Conservation (phyloP, 371 early-diverging fungal genomes). For the Mortierella sp. region DNA sequence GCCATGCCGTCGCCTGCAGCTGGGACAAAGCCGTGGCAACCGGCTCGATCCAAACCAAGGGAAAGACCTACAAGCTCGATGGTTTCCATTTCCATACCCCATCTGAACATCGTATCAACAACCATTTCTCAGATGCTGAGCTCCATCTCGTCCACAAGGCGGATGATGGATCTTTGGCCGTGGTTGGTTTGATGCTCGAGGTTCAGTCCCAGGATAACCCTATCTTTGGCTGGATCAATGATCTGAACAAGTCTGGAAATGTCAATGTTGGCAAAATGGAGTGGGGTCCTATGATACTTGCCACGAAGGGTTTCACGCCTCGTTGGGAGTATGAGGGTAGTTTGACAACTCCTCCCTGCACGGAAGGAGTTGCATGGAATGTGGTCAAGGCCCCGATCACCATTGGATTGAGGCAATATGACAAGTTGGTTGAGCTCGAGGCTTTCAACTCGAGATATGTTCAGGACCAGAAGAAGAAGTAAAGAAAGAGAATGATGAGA, state of each 20-base stretch:
- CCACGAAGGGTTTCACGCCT: slow-evolving; percentile 17
- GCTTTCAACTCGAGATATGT: slow-evolving; percentile 54
- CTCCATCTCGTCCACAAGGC: slow-evolving; percentile 57
- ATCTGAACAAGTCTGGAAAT: slow-evolving; percentile 23
- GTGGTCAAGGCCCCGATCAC: slow-evolving; percentile 43
- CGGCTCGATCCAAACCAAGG: slow-evolving; percentile 24
- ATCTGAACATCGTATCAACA: slow-evolving; percentile 57
- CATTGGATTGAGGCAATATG: slow-evolving; percentile 39
- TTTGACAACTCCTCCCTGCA: slow-evolving; percentile 62
- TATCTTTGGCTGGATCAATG: slow-evolving; percentile 40
- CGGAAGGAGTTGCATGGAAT: slow-evolving; percentile 58
- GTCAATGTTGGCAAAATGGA: too few relatives aligned
- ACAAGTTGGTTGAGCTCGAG: slow-evolving; percentile 34
- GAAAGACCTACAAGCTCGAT: slow-evolving; percentile 34
- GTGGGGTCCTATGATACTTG: slow-evolving; percentile 15
- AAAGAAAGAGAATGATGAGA: neutral
- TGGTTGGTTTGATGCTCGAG: slow-evolving; percentile 55
- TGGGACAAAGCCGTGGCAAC: slow-evolving; percentile 3
- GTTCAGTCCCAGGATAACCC: slow-evolving; percentile 25
- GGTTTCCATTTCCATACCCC: slow-evolving; percentile 64
- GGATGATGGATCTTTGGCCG: slow-evolving; percentile 35
- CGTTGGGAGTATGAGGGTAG: slow-evolving; percentile 56
- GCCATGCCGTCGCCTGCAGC: slow-evolving; percentile 41
- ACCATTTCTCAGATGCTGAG: slow-evolving; percentile 53
- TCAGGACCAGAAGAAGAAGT: slow-evolving; percentile 24